These are phyloP conservation scores for Rhytidiadelphus loreus DNA, from an alignment of 225 moss, liverwort and hornwort genomes.

Conservation along the genomic window DNA sequence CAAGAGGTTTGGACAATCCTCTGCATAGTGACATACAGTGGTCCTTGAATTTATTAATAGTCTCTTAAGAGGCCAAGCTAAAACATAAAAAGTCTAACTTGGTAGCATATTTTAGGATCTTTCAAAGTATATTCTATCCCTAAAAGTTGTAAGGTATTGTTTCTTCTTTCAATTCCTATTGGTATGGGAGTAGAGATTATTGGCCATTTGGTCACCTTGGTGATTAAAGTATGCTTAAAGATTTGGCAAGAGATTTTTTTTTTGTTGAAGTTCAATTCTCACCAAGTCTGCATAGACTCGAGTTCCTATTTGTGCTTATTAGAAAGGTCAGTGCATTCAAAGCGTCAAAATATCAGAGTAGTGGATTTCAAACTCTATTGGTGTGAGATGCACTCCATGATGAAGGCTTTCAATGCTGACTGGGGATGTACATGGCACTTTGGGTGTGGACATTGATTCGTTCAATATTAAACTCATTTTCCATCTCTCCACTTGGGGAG, in stretches of 20 bases:
- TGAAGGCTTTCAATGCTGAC: background rate
- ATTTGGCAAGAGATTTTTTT: background rate
- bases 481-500: background rate
- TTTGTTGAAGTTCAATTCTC: background rate
- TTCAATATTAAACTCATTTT: background rate
- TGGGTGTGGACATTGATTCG: background rate
- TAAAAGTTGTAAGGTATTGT: background rate
- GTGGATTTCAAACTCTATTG: background rate
- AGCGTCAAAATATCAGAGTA: background rate
- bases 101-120: background rate
- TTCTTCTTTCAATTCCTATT: background rate
- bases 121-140: no score
- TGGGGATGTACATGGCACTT: background rate
- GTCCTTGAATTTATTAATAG: background rate
- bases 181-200: background rate
- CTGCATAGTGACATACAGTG: background rate
- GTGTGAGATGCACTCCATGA: background rate
- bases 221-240: no score
- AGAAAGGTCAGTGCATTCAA: background rate
- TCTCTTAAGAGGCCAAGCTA: background rate
- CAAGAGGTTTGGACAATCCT: constrained; percentile 47
- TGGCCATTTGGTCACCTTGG: background rate
- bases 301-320: background rate
- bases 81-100: background rate
- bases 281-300: background rate